Percentiles rank a stretch among this genome's conserved stretches.
Conservation (phyloP, 2,329 filamentous ascomycete species). For the Aspergillus fumigatiaffinis region DNA sequence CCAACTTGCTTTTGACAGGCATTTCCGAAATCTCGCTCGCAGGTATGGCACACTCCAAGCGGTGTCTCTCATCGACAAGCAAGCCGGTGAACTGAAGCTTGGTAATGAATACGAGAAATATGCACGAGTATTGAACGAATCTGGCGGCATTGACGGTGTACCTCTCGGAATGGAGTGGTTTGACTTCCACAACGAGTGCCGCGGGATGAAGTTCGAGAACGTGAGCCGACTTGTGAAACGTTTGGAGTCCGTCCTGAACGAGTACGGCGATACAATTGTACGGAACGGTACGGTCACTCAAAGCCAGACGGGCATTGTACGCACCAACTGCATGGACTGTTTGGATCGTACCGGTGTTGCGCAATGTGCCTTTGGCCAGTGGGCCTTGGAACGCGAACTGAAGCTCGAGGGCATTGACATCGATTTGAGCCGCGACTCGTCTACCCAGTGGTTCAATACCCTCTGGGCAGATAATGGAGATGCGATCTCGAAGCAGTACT, state of each 20-base stretch:
- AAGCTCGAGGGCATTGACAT: conserved; percentile 72
- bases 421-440: conserved; percentile 69
- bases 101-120: conserved; percentile 73
- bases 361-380: conserved; percentile 83
- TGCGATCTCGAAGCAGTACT: conserved; percentile 91
- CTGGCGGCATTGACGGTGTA: conserved; percentile 48
- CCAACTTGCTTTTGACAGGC: conserved; percentile 69
- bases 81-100: conserved; percentile 74
- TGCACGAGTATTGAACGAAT: conserved; percentile 63
- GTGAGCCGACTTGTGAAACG: conserved; percentile 73
- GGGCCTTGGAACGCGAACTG: conserved; percentile 76
- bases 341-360: conserved; percentile 94
- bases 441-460: conserved; percentile 89
- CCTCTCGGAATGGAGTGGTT: conserved; percentile 85
- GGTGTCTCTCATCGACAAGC: conserved; percentile 84
- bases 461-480: conserved; percentile 98
- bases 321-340: conserved; percentile 99
- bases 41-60: conserved; percentile 75
- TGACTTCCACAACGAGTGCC: conserved; percentile 88
- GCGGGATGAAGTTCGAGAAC: conserved; percentile 97
- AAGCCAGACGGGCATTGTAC: conserved; percentile 70
- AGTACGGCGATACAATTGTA: conserved; percentile 66
- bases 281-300: conserved; percentile 40
- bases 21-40: conserved; percentile 67
- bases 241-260: conserved; percentile 63